Evolutionary conservation across 495 filamentous ascomycete species (phyloP).

Genomic region (Aspergillus incahuasiensis): DNA sequence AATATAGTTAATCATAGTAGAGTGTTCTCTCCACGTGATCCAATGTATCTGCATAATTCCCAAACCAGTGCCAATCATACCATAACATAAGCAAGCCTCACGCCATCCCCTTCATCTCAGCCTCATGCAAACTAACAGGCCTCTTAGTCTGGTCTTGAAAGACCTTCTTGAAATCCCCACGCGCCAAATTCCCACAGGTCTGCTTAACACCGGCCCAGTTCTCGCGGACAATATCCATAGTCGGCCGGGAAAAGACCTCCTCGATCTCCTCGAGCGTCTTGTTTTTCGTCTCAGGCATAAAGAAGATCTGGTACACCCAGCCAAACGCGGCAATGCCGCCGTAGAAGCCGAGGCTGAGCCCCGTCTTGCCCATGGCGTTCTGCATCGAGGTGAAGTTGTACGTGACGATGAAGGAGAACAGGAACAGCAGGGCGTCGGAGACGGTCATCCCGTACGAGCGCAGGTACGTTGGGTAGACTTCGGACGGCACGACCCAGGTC

Average conservation of each 20-base stretch:
- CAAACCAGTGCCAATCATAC: no score
- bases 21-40: no score
- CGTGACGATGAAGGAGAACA: conserved; percentile 58
- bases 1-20: no score
- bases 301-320: conserved; percentile 55
- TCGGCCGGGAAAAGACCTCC: conserved; percentile 51
- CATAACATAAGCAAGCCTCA: neutral
- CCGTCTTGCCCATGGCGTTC: conserved; percentile 51
- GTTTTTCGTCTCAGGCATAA: conserved; percentile 63
- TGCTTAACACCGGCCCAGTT: conserved; percentile 27
- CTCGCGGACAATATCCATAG: conserved; percentile 48
- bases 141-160: conserved; percentile 5
- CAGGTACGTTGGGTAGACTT: conserved; percentile 59
- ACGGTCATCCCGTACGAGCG: conserved; percentile 58
- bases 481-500: conserved; percentile 57
- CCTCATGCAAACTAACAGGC: neutral
- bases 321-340: conserved; percentile 55
- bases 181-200: neutral
- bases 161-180: neutral
- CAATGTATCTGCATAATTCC: no score
- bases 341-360: conserved; percentile 56
- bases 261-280: conserved; percentile 61
- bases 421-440: conserved; percentile 51
- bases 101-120: neutral
- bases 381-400: conserved; percentile 61